phyloP scores from a whole-genome alignment of 139 green algal genomes.

The Dunaliella primolecta region DNA sequence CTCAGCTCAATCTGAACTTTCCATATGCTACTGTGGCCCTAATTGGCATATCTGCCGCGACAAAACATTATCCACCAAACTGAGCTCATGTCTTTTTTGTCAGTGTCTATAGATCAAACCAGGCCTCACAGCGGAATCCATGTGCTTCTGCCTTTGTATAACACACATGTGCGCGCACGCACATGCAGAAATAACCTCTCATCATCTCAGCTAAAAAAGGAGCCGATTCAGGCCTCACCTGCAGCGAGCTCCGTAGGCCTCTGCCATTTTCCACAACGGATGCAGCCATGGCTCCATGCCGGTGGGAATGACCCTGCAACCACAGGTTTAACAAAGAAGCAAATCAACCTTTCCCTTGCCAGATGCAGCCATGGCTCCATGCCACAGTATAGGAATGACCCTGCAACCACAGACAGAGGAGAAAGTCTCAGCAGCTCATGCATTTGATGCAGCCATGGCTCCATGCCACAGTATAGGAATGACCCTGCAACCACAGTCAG shows the following conservation, averaged over 20 bases:
- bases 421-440: not conserved
- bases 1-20: no score
- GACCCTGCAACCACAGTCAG: not conserved
- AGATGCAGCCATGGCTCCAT: not conserved
- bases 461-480: no score
- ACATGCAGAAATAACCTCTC: not conserved
- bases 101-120: no score
- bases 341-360: not conserved
- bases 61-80: no score
- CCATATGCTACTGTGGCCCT: no score
- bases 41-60: no score
- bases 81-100: no score
- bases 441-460: not conserved
- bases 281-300: conserved; percentile 41
- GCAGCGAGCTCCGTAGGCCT: conserved; percentile 51
- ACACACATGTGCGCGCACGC: not conserved
- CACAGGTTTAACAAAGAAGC: not conserved
- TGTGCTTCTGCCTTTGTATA: no score
- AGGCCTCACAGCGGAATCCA: no score
- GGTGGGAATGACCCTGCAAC: conserved; percentile 53
- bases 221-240: no score
- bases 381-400: no score
- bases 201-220: no score
- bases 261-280: conserved; percentile 59
- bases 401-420: not conserved